Evolutionary conservation across 1,284 basidiomycete genomes (phyloP).

Genomic region (Tylopilus sp.): DNA sequence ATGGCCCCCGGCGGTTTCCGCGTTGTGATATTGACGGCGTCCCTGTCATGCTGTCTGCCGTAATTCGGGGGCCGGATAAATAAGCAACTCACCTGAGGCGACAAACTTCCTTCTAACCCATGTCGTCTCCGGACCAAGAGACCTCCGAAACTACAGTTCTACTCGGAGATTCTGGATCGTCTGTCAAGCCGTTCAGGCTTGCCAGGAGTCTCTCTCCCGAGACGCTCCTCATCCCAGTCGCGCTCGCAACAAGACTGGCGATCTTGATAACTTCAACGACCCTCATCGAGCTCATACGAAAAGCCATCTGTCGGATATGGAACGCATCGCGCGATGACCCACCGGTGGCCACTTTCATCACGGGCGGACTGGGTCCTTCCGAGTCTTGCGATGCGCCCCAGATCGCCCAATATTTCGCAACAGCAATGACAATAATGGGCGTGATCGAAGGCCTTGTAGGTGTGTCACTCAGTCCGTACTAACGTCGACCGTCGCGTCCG

Average conservation of each 20-base stretch:
- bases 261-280: slow-evolving; percentile 27
- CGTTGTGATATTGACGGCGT: no score
- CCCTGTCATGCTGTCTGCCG: no score
- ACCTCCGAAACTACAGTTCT: slow-evolving; percentile 9
- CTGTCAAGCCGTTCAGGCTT: not conserved
- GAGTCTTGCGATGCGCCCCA: slow-evolving; percentile 23
- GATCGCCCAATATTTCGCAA: slow-evolving; percentile 20
- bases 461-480: slow-evolving; percentile 11
- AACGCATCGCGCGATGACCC: slow-evolving; percentile 11
- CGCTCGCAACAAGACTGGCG: slow-evolving; percentile 23
- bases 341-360: slow-evolving; percentile 2
- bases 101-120: not conserved
- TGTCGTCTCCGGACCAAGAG: slow-evolving; percentile 6
- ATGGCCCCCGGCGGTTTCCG: no score
- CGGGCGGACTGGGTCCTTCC: slow-evolving; percentile 8
- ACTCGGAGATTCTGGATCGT: slow-evolving; percentile 2
- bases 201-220: slow-evolving; percentile 8
- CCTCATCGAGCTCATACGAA: slow-evolving; percentile 25
- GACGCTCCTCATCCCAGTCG: slow-evolving; percentile 25
- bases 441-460: slow-evolving; percentile 19
- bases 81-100: not conserved
- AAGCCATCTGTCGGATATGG: slow-evolving; percentile 26
- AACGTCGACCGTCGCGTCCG: not conserved
- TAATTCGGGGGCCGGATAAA: no score
- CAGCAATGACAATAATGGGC: slow-evolving; percentile 12